These are phyloP conservation scores for Globisporangium cederbergense DNA, from an alignment of 352 stramenopile species.

Conservation along the genomic window DNA sequence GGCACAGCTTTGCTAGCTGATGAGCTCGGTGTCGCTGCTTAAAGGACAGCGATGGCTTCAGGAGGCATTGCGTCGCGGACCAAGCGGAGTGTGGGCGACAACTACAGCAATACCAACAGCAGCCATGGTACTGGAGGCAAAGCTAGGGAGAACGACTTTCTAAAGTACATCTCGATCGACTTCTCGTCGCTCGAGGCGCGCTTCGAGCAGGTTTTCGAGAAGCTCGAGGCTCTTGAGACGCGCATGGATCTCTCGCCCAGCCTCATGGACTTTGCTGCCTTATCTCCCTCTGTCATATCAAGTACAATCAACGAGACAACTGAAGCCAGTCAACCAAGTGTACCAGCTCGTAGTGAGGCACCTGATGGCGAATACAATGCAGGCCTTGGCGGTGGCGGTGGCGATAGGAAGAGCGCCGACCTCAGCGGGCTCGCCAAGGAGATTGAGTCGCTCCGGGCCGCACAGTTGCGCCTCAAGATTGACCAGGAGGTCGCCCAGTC, in stretches of 20 bases:
- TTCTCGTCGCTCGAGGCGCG: constrained; percentile 47
- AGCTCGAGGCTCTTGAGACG: constrained; percentile 39
- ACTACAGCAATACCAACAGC: neutral
- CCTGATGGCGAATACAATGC: neutral
- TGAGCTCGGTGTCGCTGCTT: neutral
- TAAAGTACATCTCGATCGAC: constrained; percentile 43
- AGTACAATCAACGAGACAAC: neutral
- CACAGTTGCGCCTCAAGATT: constrained; percentile 57
- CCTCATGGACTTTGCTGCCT: neutral
- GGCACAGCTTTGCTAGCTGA: neutral
- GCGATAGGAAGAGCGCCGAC: constrained; percentile 20
- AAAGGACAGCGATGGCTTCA: neutral
- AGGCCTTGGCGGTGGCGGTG: neutral
- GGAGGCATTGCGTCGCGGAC: neutral
- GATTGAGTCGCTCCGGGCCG: constrained; percentile 49
- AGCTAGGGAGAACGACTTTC: constrained; percentile 30
- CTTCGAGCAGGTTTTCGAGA: constrained; percentile 47
- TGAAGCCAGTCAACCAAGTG: neutral
- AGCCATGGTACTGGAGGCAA: neutral
- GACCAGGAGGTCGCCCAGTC: constrained; percentile 48
- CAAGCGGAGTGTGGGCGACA: neutral
- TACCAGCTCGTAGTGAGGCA: constrained; percentile 3
- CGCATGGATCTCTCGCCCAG: constrained; percentile 1
- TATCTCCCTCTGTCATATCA: neutral
- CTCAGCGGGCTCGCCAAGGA: constrained; percentile 31